Evolutionary conservation across 495 filamentous ascomycete species (phyloP).

Genomic region (Chlorociboria aeruginascens): DNA sequence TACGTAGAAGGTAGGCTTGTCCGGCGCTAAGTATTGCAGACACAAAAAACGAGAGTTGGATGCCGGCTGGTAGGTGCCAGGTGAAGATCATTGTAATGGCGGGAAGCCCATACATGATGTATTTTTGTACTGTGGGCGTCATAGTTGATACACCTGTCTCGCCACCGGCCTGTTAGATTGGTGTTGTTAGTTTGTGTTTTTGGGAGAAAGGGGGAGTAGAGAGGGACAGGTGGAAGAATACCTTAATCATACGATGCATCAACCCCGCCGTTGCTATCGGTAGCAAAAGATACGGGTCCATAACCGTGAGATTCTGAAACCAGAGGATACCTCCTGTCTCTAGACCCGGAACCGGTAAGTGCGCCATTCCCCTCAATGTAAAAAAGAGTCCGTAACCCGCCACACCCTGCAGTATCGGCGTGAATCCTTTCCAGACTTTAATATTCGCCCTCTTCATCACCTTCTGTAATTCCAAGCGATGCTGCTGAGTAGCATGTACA

Average conservation of each 20-base stretch:
- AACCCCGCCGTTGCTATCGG: constrained; percentile 44
- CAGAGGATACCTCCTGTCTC: constrained; percentile 57
- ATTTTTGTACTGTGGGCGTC: constrained; percentile 31
- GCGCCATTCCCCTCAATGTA: constrained; percentile 59
- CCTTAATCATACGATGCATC: constrained; percentile 40
- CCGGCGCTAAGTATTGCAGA: constrained; percentile 40
- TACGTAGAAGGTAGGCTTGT: constrained; percentile 46
- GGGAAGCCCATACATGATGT: constrained; percentile 47
- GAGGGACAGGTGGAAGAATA: constrained; percentile 26
- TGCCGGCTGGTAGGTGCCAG: constrained; percentile 47
- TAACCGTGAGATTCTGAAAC: constrained; percentile 66
- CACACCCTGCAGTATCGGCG: constrained; percentile 54
- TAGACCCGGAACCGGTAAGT: constrained; percentile 69
- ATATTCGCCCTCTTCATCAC: constrained; percentile 44
- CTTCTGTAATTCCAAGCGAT: constrained; percentile 30
- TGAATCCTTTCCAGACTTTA: constrained; percentile 34
- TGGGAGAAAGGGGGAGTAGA: background rate
- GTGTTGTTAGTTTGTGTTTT: background rate
- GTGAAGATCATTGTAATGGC: constrained; percentile 50
- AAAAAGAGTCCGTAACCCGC: constrained; percentile 72
- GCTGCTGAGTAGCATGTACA: constrained; percentile 25
- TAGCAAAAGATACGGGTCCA: constrained; percentile 68
- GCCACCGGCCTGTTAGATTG: constrained; percentile 37
- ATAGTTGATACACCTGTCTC: constrained; percentile 20
- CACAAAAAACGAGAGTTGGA: constrained; percentile 62